Evolutionary conservation across 208 protist species (phyloP), one percentile per base, ranked within the genome.

Genomic region (Wallacemonas rigidus): DNA sequence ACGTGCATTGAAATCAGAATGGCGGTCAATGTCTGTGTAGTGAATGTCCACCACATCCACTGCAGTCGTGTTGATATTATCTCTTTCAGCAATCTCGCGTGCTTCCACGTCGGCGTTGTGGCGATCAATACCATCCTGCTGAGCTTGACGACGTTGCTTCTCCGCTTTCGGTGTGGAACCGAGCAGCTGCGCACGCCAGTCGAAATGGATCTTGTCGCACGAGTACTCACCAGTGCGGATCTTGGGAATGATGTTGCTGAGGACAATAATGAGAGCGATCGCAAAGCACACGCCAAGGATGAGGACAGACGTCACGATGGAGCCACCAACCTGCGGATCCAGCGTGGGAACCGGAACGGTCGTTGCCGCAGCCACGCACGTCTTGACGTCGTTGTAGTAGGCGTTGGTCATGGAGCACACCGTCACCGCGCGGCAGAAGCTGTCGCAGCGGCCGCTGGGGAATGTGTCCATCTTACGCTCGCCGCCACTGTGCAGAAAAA

Each of bases 361-460:
- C 11, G 63, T 75, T 2, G 79, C 44, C 54, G 26, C 17, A 39
- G 45, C 51, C 12, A 86, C 73, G 64, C 86, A 94, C 2, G 14
- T 40, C 50, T 81, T 67, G 35, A 92, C 83, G 6, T 76, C 48
- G 11, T 73, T 40, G 75, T 82, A 77, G 9, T 58, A 44, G 14
- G 67, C 73, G 70, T 75, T 75, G 9, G 80, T 53, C 82, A 92
- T 90, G 38, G 81, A 70, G 76, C 88, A 93, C 11, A 86, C 74
- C 44, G 80, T 57, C 5, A 85, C 55, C 9, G 71, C 72, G 39
- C 88, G 90, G 80, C 86, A 92, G 68, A 78, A 86, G 8, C 47
- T 44, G 57, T 82, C 75, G 61, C 86, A 91, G 7, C 43, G 47
- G 51, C 40, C 48, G 0, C 45, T 45, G 0, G 80, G 81, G 67